Evolutionary conservation across 148 eudicot species (phyloP).

Genomic region (Persicaria maculosa): DNA sequence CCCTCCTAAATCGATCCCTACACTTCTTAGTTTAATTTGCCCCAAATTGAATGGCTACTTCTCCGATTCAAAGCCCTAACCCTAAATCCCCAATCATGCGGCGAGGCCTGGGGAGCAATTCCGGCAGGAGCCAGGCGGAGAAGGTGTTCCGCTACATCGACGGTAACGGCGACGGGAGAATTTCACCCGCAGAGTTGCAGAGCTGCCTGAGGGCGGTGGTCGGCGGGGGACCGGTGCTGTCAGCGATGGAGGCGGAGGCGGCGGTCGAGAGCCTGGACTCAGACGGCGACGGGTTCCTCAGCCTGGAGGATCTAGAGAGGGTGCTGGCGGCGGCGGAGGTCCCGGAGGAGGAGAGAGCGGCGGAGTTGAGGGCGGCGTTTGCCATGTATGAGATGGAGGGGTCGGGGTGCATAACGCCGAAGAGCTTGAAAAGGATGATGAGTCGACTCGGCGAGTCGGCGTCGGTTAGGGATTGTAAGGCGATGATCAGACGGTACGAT

Average conservation of each 20-base stretch:
- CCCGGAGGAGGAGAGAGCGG: constrained; percentile 28
- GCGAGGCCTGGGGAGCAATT: not conserved
- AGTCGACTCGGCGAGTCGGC: constrained; percentile 21
- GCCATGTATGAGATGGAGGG: constrained; percentile 27
- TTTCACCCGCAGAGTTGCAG: constrained; percentile 37
- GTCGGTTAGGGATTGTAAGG: constrained; percentile 19
- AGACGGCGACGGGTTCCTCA: constrained; percentile 32
- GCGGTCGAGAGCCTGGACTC: constrained; percentile 29
- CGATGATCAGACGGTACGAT: constrained; percentile 24
- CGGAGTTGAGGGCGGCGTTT: constrained; percentile 32
- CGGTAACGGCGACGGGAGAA: constrained; percentile 33
- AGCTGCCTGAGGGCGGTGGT: constrained; percentile 14
- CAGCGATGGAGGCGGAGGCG: constrained; percentile 31
- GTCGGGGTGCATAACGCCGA: constrained; percentile 16
- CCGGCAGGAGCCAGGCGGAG: not conserved
- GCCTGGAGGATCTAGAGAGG: constrained; percentile 7
- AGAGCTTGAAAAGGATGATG: constrained; percentile 34
- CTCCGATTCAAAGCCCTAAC: not conserved
- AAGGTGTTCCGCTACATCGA: constrained; percentile 35
- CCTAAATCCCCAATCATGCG: not conserved
- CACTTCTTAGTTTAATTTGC: not conserved
- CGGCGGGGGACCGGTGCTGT: constrained; percentile 16
- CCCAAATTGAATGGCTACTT: not conserved
- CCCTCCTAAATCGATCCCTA: not conserved
- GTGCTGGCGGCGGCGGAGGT: constrained; percentile 32